A percentile compares a stretch with the other conserved stretches of the same genome.
These are phyloP conservation scores for Xylariaceae sp. DNA, from an alignment of 2,329 filamentous ascomycete genomes.

Conservation along the genomic window DNA sequence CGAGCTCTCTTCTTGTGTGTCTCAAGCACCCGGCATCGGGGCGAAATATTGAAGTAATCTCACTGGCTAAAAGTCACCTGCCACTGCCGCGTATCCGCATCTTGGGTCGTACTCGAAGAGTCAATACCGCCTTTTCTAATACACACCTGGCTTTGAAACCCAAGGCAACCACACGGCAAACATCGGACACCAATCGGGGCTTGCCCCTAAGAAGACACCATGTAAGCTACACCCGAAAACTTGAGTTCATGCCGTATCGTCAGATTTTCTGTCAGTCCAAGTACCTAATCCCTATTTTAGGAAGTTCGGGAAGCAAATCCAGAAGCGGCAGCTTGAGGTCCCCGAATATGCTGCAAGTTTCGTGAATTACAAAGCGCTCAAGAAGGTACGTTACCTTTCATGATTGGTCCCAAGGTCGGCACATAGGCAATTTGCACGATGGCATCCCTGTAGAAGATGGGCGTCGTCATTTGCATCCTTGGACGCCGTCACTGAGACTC, in stretches of 20 bases:
- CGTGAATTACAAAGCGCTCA: slow-evolving; percentile 98
- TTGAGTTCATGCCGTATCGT: slow-evolving; percentile 1
- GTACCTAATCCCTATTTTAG: slow-evolving; percentile 45
- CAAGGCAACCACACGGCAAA: neutral
- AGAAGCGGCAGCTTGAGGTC: slow-evolving; percentile 97
- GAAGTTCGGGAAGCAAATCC: slow-evolving; percentile 99
- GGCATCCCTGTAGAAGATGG: slow-evolving; percentile 8
- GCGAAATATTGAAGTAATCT: too few relatives aligned
- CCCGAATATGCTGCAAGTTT: slow-evolving; percentile 99
- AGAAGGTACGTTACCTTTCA: slow-evolving; percentile 75
- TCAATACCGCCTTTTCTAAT: slow-evolving; percentile 11
- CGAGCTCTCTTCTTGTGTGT: slow-evolving; percentile 2
- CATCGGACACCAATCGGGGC: slow-evolving; percentile 5
- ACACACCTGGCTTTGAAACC: neutral
- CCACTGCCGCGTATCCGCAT: slow-evolving; percentile 17
- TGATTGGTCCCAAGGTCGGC: neutral
- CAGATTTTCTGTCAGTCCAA: neutral
- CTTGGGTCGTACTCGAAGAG: slow-evolving; percentile 15
- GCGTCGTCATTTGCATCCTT: slow-evolving; percentile 11
- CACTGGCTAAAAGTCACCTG: slow-evolving; percentile 5
- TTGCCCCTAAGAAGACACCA: slow-evolving; percentile 21
- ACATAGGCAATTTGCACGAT: slow-evolving; percentile 5
- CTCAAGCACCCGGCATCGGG: slow-evolving; percentile 15
- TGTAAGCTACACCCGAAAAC: slow-evolving; percentile 24
- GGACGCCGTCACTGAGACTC: neutral